Base-by-base conservation (phyloP, 768 basidiomycete species). In the Lyophyllum decastes region DNA sequence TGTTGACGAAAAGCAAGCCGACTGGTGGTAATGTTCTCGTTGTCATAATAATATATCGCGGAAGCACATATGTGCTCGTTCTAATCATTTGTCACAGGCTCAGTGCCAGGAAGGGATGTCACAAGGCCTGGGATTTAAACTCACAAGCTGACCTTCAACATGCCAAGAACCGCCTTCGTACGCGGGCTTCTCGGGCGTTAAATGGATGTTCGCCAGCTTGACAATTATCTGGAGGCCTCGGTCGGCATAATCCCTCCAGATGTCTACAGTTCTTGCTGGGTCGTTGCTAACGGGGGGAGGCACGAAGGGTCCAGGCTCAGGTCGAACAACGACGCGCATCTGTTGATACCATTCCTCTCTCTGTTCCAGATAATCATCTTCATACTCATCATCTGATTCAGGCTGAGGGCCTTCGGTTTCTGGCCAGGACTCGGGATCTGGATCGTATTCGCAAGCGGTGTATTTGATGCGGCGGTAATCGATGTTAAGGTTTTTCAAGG, bases 31-130 rank as follows among this genome's bases (percentile, higher is more conserved):
- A 64, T 59, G 52, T 64, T 64, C 24, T 49, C n/a, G 11, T 16
- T 56, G 40, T 61, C 60, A 26, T 64, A 64, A 38, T 61, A 64
- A 35, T 64, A 64, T 33, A 64, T 55, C 11, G 63, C 60, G 1
- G 60, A 61, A 16, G 63, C 63, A 46, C 63, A 64, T 11, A 64
- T 64, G 40, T 64, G 63, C 40, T 64, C 63, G 35, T 64, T 64
- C 63, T 64, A 38, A 4, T 14, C 7, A 26, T 25, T 14, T 21
- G 25, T 6, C 11, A 16, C n/a, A 52, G 17, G 35, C 1, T 17
- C 30, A 26, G 16, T 30, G 27, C 16, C 10, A 12, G 27, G 10
- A 1, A 30, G 26, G 2, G 19, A 40, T 6, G 1, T 16, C 8
- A 50, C n/a, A 2, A 22, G 8, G n/a, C 40, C 35, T 40, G 19